phyloP scores from a whole-genome alignment of 257 asterid genomes.

The Euphrasia confusa region DNA sequence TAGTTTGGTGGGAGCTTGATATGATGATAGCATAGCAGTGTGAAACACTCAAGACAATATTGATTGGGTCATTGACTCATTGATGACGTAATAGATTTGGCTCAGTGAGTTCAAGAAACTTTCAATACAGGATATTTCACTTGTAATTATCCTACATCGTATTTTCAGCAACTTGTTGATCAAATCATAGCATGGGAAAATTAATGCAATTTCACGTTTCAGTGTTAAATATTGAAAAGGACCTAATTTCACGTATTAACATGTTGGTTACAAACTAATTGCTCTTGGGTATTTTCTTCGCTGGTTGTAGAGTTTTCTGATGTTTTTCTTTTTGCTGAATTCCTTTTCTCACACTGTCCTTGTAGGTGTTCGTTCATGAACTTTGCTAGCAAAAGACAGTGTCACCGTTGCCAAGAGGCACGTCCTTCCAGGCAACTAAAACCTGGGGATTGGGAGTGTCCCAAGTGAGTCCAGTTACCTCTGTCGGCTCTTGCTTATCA shows the following conservation, averaged over 20 bases:
- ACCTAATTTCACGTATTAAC: background rate
- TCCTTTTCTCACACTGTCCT: conserved; percentile 16
- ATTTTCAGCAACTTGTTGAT: no score
- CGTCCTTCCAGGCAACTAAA: conserved; percentile 58
- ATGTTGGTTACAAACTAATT: background rate
- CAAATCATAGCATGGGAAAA: no score
- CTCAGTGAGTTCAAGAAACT: background rate
- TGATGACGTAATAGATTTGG: no score
- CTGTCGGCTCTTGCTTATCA: conserved; percentile 19
- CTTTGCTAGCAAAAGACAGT: conserved; percentile 59
- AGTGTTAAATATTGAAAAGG: background rate
- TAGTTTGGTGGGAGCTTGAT: no score
- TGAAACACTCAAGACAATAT: no score
- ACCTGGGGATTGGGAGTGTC: conserved; percentile 95
- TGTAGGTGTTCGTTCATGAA: conserved; percentile 77
- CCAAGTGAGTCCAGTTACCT: conserved; percentile 46
- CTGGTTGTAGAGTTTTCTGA: background rate
- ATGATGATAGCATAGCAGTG: no score
- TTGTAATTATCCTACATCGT: no score
- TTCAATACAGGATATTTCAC: no score
- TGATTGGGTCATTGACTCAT: no score
- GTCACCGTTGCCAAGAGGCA: conserved; percentile 57
- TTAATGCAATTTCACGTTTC: no score
- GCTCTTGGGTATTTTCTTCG: background rate
- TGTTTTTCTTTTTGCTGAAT: conserved; percentile 13